Evolutionary conservation across 495 filamentous ascomycete genomes (phyloP).

Genomic region (Podospora pseudocomata): DNA sequence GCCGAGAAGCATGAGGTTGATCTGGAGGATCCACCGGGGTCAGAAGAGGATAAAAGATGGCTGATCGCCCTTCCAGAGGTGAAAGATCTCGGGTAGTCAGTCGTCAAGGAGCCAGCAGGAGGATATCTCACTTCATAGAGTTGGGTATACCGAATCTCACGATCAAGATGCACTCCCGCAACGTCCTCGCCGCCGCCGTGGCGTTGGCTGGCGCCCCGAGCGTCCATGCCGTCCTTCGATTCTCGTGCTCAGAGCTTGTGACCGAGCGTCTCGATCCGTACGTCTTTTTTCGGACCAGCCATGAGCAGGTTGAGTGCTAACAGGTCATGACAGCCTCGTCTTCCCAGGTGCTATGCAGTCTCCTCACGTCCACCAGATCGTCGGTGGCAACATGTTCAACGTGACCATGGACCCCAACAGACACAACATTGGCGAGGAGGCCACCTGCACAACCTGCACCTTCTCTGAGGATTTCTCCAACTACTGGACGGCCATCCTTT

Average conservation of each 20-base stretch:
- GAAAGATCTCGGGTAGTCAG: not conserved
- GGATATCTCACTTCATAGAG: not conserved
- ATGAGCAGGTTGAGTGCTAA: not conserved
- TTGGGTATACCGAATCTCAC: not conserved
- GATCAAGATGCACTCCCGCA: constrained; percentile 10
- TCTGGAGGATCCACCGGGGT: not conserved
- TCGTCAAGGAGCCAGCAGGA: not conserved
- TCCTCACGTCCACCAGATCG: constrained; percentile 29
- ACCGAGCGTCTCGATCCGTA: constrained; percentile 29
- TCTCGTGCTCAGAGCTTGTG: constrained; percentile 50
- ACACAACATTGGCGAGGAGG: constrained; percentile 31
- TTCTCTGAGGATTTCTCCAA: constrained; percentile 41
- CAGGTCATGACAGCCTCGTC: constrained; percentile 21
- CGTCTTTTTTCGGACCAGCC: constrained; percentile 20
- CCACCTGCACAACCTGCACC: constrained; percentile 37
- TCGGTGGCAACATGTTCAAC: constrained; percentile 34
- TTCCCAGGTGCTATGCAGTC: constrained; percentile 23
- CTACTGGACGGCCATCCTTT: constrained; percentile 45
- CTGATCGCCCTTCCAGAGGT: not conserved
- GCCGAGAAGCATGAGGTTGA: not conserved
- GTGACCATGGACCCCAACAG: constrained; percentile 30
- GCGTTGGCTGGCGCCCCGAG: constrained; percentile 15
- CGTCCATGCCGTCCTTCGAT: constrained; percentile 49
- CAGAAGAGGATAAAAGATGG: constrained; percentile 5
- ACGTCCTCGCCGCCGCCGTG: constrained; percentile 16